Conservation (phyloP, 768 basidiomycete species). For the Roridomyces roridus region DNA sequence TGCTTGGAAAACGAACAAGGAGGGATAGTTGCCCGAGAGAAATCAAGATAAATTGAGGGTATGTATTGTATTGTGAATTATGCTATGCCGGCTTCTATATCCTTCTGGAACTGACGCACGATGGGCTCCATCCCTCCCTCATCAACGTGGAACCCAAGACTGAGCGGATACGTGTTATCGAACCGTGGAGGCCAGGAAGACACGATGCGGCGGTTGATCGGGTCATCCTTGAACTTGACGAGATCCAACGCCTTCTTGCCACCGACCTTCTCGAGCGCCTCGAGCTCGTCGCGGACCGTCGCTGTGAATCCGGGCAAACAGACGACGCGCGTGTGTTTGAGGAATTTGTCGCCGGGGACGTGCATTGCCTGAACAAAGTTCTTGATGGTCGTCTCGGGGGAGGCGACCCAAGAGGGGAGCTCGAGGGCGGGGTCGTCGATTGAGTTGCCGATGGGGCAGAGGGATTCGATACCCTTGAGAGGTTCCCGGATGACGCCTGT, state of each 20-base stretch:
- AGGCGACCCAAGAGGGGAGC: constrained; percentile 57
- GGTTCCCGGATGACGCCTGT: constrained; percentile 63
- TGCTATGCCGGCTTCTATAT: constrained; percentile 25
- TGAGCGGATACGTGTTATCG: constrained; percentile 49
- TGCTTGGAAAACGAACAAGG: constrained; percentile 26
- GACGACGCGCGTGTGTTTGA: constrained; percentile 54
- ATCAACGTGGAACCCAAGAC: constrained; percentile 50
- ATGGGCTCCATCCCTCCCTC: constrained; percentile 53
- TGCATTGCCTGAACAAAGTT: constrained; percentile 59
- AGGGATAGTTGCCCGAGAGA: too few relatives aligned
- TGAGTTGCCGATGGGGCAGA: constrained; percentile 60
- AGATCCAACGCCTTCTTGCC: constrained; percentile 52
- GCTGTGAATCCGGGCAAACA: constrained; percentile 67
- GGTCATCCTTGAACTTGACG: constrained; percentile 54
- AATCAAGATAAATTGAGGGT: not conserved
- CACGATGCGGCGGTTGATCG: constrained; percentile 47
- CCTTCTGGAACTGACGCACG: constrained; percentile 43
- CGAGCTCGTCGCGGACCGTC: constrained; percentile 59
- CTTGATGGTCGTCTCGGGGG: constrained; percentile 54
- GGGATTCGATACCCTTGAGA: constrained; percentile 51
- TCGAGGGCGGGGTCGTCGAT: constrained; percentile 48
- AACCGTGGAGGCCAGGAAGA: constrained; percentile 55
- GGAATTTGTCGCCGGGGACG: constrained; percentile 49
- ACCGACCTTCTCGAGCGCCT: constrained; percentile 57
- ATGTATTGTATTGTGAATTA: not conserved